phyloP scores from a whole-genome alignment of 1,139 yeast genomes.

The Entelexis paramagnoliae region DNA sequence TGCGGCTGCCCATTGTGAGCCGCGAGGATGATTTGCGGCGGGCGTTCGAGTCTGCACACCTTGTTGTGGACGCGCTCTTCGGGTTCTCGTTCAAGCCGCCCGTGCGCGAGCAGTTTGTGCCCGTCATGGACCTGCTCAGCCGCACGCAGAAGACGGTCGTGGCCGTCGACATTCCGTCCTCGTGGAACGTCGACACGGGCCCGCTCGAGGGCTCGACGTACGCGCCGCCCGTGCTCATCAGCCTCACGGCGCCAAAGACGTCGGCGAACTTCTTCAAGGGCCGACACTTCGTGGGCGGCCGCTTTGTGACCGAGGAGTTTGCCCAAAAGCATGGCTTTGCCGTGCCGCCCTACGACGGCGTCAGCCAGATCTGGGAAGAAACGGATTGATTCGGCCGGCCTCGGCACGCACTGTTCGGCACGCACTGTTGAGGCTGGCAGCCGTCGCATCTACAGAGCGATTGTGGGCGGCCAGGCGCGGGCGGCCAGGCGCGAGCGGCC shows the following conservation, averaged over 20 bases:
- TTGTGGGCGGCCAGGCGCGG: no score
- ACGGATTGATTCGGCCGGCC: no score
- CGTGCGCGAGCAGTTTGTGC: conserved; percentile 64
- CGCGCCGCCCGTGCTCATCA: conserved; percentile 57
- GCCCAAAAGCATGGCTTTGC: conserved; percentile 66
- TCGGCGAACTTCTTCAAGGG: conserved; percentile 48
- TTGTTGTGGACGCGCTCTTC: conserved; percentile 72
- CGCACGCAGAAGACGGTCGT: conserved; percentile 45
- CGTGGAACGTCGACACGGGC: conserved; percentile 93
- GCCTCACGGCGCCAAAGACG: conserved; percentile 91
- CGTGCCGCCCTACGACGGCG: conserved; percentile 40
- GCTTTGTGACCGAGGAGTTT: conserved; percentile 58
- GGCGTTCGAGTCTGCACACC: conserved; percentile 33
- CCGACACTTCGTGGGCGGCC: conserved; percentile 77
- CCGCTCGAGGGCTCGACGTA: conserved; percentile 42
- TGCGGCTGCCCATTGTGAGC: conserved; percentile 42
- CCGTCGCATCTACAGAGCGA: no score
- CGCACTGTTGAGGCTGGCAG: not conserved
- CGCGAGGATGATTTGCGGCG: conserved; percentile 34
- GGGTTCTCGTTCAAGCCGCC: conserved; percentile 94
- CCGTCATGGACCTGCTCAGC: conserved; percentile 43
- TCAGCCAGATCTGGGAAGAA: conserved; percentile 23
- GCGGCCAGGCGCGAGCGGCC: no score
- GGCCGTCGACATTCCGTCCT: conserved; percentile 86
- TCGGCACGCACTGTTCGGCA: no score